phyloP scores from a whole-genome alignment of 2,329 filamentous ascomycete species.

The Ophiocordyceps robertsii region DNA sequence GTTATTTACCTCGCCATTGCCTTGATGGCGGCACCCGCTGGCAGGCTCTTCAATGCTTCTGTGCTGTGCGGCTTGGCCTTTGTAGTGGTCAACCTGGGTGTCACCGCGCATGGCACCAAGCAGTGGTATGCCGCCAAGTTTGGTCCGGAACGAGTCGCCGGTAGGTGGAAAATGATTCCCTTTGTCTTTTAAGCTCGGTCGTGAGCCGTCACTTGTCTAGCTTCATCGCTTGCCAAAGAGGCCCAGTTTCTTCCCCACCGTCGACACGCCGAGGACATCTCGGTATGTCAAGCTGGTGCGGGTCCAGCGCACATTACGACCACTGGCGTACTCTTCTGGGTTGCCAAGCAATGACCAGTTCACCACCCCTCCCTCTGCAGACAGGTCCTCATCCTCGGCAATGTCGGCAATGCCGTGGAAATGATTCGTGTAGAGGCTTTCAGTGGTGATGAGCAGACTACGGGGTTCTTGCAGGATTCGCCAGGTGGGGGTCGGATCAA shows the following conservation, averaged over 20 bases:
- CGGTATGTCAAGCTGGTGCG: constrained; percentile 68
- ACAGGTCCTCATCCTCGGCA: constrained; percentile 52
- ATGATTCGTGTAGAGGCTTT: constrained; percentile 53
- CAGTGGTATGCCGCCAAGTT: constrained; percentile 71
- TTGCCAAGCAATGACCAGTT: constrained; percentile 60
- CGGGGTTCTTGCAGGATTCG: constrained; percentile 71
- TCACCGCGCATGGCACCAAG: constrained; percentile 67
- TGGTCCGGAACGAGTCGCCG: constrained; percentile 46
- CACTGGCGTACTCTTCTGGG: constrained; percentile 28
- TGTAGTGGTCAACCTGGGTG: constrained; percentile 64
- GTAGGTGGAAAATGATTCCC: constrained; percentile 67
- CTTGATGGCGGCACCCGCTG: constrained; percentile 56
- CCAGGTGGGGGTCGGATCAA: constrained; percentile 36
- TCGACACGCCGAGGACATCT: constrained; percentile 74
- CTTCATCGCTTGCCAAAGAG: constrained; percentile 27
- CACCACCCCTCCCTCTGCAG: constrained; percentile 45
- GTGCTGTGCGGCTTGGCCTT: constrained; percentile 58
- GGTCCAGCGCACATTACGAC: constrained; percentile 41
- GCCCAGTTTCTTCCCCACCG: constrained; percentile 54
- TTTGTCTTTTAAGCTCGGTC: constrained; percentile 35
- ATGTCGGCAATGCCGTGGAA: constrained; percentile 63
- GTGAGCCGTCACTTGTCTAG: background rate
- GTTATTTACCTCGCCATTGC: constrained; percentile 70
- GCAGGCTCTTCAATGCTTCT: constrained; percentile 55
- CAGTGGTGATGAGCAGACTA: constrained; percentile 63